Percentiles rank a stretch among this genome's conserved stretches.
Conservation (phyloP, 768 basidiomycete species). For the Cubamyces sp. region DNA sequence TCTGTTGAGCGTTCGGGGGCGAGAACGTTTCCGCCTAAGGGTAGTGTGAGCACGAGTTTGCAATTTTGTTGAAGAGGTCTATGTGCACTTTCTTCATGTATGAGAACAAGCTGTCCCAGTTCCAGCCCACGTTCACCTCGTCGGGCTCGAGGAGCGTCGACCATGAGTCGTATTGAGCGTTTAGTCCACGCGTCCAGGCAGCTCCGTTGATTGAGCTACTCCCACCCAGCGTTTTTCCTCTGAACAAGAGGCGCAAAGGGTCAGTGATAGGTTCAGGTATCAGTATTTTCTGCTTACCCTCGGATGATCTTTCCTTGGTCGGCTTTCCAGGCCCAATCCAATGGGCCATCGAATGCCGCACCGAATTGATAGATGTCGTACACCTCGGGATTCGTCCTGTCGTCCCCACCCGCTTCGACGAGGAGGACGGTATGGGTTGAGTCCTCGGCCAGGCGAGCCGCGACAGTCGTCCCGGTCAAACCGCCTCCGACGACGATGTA, state of each 20-base stretch:
- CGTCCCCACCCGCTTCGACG: conserved; percentile 56
- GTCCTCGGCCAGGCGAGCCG: conserved; percentile 51
- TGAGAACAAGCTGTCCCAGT: conserved; percentile 35
- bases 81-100: conserved; percentile 36
- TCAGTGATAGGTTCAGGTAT: not conserved
- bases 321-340: conserved; percentile 40
- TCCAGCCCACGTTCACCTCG: conserved; percentile 32
- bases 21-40: conserved; percentile 51
- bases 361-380: conserved; percentile 52
- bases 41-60: not conserved
- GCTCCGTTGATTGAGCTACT: conserved; percentile 36
- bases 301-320: conserved; percentile 28
- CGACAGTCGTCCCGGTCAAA: conserved; percentile 52
- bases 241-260: conserved; percentile 13
- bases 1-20: conserved; percentile 49
- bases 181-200: conserved; percentile 34
- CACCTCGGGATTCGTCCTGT: conserved; percentile 47
- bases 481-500: conserved; percentile 46
- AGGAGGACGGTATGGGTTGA: conserved; percentile 47
- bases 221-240: conserved; percentile 50
- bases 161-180: conserved; percentile 36
- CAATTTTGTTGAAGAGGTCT: too few relatives aligned
- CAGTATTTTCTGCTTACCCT: conserved; percentile 36
- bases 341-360: conserved; percentile 43
- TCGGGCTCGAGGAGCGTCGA: conserved; percentile 33